phyloP scores from a whole-genome alignment of 805 yeast species.

The Cyberlindnera euphorbiae region DNA sequence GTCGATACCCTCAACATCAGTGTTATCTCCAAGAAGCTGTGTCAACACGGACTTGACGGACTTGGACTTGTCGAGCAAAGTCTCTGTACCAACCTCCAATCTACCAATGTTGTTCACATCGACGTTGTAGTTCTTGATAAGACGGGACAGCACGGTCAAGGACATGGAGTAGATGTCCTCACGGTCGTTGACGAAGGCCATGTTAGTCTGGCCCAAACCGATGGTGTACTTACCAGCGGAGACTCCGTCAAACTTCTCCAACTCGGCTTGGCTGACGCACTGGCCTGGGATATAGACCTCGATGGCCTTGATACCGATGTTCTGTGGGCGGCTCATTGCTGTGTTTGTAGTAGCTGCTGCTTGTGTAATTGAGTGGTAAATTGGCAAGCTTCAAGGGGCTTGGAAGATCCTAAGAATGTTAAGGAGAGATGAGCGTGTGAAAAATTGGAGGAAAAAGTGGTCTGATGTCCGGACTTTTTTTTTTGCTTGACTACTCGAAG shows the following conservation, averaged over 20 bases:
- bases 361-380: not conserved
- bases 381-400: not conserved
- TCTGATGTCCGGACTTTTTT: too few relatives aligned
- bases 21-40: conserved; percentile 86
- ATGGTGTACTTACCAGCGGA: conserved; percentile 95
- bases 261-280: conserved; percentile 81
- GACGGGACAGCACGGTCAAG: conserved; percentile 78
- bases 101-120: conserved; percentile 84
- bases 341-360: too few relatives aligned
- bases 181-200: conserved; percentile 96
- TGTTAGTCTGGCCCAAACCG: conserved; percentile 97
- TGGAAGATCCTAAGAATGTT: too few relatives aligned
- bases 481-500: too few relatives aligned
- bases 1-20: conserved; percentile 93
- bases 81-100: conserved; percentile 97
- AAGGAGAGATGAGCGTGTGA: too few relatives aligned
- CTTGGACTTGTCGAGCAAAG: conserved; percentile 93
- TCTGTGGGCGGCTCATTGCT: conserved; percentile 47
- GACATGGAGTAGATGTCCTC: conserved; percentile 94
- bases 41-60: conserved; percentile 92
- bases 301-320: conserved; percentile 95
- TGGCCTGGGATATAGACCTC: conserved; percentile 87
- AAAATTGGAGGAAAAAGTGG: too few relatives aligned
- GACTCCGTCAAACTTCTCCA: conserved; percentile 81
- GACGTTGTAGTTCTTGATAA: conserved; percentile 75